Percentiles rank a stretch among this genome's conserved stretches.
Evolutionary conservation across 768 basidiomycete species (phyloP).

Genomic region (Tulasnella sp.): DNA sequence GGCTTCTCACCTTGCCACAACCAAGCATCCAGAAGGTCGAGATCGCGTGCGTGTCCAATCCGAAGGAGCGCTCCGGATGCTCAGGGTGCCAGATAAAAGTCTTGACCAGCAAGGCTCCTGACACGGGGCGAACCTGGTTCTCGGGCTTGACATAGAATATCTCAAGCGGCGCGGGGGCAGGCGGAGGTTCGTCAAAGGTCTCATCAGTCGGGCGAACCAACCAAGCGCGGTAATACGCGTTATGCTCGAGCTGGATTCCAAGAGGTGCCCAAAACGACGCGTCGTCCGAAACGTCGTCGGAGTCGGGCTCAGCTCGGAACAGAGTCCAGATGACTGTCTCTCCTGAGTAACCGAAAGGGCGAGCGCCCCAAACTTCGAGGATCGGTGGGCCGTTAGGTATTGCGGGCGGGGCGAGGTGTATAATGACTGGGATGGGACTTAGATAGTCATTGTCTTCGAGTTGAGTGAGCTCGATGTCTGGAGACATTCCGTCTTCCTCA

Average conservation of each 20-base stretch:
- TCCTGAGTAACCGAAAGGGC: constrained; percentile 20
- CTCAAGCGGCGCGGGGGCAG: background rate
- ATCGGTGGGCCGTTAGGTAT: constrained; percentile 14
- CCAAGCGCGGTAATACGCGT: constrained; percentile 15
- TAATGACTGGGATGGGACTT: constrained; percentile 8
- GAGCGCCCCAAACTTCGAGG: constrained; percentile 19
- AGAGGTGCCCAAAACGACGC: constrained; percentile 17
- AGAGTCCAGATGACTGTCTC: constrained; percentile 14
- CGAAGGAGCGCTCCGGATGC: background rate
- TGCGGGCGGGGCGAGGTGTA: constrained; percentile 16
- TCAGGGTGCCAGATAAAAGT: constrained; percentile 6
- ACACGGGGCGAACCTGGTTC: background rate
- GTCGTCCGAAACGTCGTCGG: constrained; percentile 17
- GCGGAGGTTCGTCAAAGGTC: background rate
- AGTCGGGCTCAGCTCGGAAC: constrained; percentile 17
- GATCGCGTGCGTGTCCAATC: background rate
- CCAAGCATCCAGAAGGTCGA: constrained; percentile 20
- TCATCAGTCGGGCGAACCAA: background rate
- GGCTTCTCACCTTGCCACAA: constrained; percentile 8
- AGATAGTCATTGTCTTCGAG: constrained; percentile 15
- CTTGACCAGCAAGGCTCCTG: constrained; percentile 16
- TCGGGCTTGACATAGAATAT: constrained; percentile 14
- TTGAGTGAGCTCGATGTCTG: constrained; percentile 12
- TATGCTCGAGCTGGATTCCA: constrained; percentile 1
- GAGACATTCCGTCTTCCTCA: constrained; percentile 9